Evolutionary conservation across 495 filamentous ascomycete genomes (phyloP), one percentile per base, ranked within the genome.

Genomic region (Penicillium steckii): DNA sequence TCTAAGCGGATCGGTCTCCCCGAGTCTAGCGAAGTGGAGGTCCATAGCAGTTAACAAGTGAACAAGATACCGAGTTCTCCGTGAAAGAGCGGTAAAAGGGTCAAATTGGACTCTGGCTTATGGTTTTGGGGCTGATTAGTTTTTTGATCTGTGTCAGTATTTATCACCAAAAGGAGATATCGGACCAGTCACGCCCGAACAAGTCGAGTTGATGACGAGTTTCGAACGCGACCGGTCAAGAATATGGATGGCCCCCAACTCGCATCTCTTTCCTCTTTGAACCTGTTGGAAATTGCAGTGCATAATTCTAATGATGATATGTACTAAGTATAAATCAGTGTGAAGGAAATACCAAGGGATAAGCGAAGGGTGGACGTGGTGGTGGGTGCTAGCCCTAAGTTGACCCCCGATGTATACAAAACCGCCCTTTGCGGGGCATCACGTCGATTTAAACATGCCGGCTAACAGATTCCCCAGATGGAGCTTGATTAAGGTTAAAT

Each of bases 391-490:
- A 37, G 33, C 33, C 33, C 33, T 35, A 37, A 37, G 5, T 37
- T n/a, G n/a, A n/a, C n/a, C 3, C 33, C 23, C 38, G 5, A 41
- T 22, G 38, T 41, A 41, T 19, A 15, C 35, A 17, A 21, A 17
- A 3, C 35, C 7, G 8, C 3, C n/a, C n/a, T 10, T 5, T 21
- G 38, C 10, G 38, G 38, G 38, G 38, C 38, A 41, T 15, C 13
- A 41, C 19, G 38, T 41, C 19, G 38, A 41, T 41, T 41, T 41
- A 24, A 24, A 41, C 18, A 22, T 41, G 38, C 8, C 18, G 38
- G 38, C 38, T 41, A 24, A 12, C 38, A 41, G 38, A 41, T 41
- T 41, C 21, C 38, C 38, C 38, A 41, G 38, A 41, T 41, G 8
- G 38, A 21, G 18, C 19, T 8, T 22, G n/a, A 9, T 41, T 41